Evolutionary conservation across 2,329 filamentous ascomycete species (phyloP), one percentile per base, ranked within the genome.

Genomic region (Zasmidium cellare): DNA sequence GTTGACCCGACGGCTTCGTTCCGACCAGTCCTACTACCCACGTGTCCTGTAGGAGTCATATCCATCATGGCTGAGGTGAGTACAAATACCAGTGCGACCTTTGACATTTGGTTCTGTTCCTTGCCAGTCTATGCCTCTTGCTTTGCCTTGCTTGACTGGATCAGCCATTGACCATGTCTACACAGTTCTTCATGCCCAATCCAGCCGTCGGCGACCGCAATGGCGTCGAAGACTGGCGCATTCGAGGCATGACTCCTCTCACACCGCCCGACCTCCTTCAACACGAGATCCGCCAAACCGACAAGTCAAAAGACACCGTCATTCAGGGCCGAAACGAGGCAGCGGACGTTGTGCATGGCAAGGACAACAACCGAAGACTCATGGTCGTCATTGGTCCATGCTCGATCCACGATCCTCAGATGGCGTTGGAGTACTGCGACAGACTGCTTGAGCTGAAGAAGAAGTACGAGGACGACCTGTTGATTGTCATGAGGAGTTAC

Each of bases 401-500:
- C 82, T 96, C 91, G 22, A 96, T 99, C 75, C 94, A 99, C 80
- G 94, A 99, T 74, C 93, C 94, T 18, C 80, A 87, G 55, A 89
- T 91, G 62, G 93, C 93, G 11, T 84, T 97, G 66, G 91, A 93
- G 72, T 99, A 99, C 86, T 96, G 92, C 82, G 87, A 92, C 71
- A 82, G 88, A 65, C 82, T 99, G 62, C 75, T 96, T 66, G 81
- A 85, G 71, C 81, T 96, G 69, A 92, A 93, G 77, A 85, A 92
- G 73, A 94, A 96, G 80, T 88, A 96, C 80, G 84, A 89, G 74
- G 84, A 92, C 70, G 91, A 97, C 72, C 84, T 99, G 38, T 83
- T 96, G 68, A 94, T 99, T 67, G 89, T 99, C 61, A 99, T 99
- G 94, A 90, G 94, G 68, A 90, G 91, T 64, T 99, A 99, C 84